Evolutionary conservation across 352 stramenopile species (phyloP).

Genomic region (Globisporangium cystogenes): DNA sequence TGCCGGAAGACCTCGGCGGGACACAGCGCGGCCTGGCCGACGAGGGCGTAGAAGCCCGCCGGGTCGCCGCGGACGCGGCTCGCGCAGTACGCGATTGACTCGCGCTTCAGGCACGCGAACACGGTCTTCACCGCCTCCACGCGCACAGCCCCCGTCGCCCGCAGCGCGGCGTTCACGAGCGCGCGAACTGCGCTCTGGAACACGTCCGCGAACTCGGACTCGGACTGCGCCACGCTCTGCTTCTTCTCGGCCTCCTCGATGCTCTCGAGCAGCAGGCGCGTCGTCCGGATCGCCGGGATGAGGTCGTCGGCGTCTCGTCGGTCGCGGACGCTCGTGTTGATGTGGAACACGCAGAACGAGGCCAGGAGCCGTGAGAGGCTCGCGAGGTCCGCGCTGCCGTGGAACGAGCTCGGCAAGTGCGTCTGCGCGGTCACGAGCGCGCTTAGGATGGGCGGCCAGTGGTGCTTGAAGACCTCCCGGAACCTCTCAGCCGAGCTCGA

Average conservation of each 20-base stretch:
- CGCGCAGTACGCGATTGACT: slow-evolving; percentile 21
- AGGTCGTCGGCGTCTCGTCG: slow-evolving; percentile 32
- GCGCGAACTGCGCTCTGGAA: slow-evolving; percentile 22
- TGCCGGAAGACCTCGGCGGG: slow-evolving; percentile 32
- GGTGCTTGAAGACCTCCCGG: slow-evolving; percentile 40
- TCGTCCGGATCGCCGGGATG: slow-evolving; percentile 25
- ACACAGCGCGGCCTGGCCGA: slow-evolving; percentile 34
- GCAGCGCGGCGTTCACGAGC: slow-evolving; percentile 33
- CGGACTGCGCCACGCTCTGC: not conserved
- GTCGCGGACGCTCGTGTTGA: slow-evolving; percentile 35
- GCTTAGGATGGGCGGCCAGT: slow-evolving; percentile 50
- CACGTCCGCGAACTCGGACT: slow-evolving; percentile 7
- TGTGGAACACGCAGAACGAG: slow-evolving; percentile 36
- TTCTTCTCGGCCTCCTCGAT: slow-evolving; percentile 1
- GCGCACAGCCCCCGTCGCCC: slow-evolving; percentile 23
- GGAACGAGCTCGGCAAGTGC: slow-evolving; percentile 17
- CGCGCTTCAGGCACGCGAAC: slow-evolving; percentile 31
- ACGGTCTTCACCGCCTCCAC: slow-evolving; percentile 35
- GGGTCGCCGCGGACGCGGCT: not conserved
- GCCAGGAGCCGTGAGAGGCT: slow-evolving; percentile 21
- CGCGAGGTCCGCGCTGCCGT: not conserved
- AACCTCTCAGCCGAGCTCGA: slow-evolving; percentile 15
- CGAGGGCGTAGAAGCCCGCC: slow-evolving; percentile 15
- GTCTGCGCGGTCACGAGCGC: slow-evolving; percentile 30
- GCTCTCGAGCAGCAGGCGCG: slow-evolving; percentile 28